phyloP scores from a whole-genome alignment of 2,329 filamentous ascomycete genomes.

The Harringtonia aguacate region DNA sequence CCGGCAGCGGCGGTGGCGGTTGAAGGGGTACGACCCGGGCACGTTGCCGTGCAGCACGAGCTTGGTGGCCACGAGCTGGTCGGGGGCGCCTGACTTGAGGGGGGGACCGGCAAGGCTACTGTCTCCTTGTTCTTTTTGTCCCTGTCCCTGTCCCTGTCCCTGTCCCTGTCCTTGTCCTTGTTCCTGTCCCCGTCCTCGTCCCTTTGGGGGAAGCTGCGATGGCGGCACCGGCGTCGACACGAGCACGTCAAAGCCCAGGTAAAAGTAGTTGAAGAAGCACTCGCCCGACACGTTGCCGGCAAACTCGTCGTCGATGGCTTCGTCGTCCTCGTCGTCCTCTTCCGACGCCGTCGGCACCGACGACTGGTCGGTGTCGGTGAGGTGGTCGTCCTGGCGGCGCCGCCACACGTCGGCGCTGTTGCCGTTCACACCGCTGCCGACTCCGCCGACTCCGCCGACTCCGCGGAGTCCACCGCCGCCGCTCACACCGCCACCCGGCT shows the following conservation, averaged over 20 bases:
- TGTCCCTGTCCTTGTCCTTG: too few species aligned
- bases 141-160: neutral
- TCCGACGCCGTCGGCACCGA: constrained; percentile 61
- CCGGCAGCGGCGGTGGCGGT: constrained; percentile 78
- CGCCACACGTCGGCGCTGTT: constrained; percentile 27
- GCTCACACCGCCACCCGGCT: constrained; percentile 34
- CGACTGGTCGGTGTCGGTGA: constrained; percentile 65
- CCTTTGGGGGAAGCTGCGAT: constrained; percentile 48
- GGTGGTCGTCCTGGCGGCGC: constrained; percentile 32
- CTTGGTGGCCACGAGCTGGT: constrained; percentile 77
- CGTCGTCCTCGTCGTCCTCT: constrained; percentile 58
- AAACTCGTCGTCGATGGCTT: constrained; percentile 45
- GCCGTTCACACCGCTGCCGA: constrained; percentile 28
- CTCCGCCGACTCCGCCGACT: constrained; percentile 25
- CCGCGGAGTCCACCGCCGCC: constrained; percentile 16
- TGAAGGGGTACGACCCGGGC: constrained; percentile 93
- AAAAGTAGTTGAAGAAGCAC: constrained; percentile 96
- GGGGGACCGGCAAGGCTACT: constrained; percentile 12
- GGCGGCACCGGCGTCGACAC: constrained; percentile 65
- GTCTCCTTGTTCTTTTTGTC: neutral
- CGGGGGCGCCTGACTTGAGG: constrained; percentile 34
- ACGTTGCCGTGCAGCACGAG: constrained; percentile 91
- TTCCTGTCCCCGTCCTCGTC: too few species aligned
- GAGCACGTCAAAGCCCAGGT: constrained; percentile 86
- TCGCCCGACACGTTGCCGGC: constrained; percentile 50